Conservation (phyloP, 495 filamentous ascomycete genomes). For the Annulohypoxylon stygium region DNA sequence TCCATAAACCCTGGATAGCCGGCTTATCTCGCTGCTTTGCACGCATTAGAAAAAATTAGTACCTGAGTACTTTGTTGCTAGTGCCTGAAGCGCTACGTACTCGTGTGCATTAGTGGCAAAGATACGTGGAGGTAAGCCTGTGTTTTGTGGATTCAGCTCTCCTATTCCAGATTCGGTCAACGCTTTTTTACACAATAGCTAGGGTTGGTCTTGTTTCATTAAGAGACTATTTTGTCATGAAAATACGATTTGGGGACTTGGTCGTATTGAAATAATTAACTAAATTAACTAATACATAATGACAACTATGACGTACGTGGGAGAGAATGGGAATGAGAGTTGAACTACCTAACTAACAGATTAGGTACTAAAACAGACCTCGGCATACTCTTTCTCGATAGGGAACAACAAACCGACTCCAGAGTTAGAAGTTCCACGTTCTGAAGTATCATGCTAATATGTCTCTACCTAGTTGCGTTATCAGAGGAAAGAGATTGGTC, state of each 20-base stretch:
- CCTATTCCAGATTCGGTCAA: slow-evolving; percentile 13
- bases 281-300: background rate
- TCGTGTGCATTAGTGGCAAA: slow-evolving; percentile 13
- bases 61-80: background rate
- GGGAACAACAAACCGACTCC: background rate
- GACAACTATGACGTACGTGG: background rate
- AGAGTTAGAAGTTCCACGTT: too few species aligned
- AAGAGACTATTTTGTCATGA: slow-evolving; percentile 1
- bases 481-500: background rate
- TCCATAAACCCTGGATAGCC: background rate
- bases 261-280: background rate
- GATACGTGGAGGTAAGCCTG: background rate
- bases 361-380: too few species aligned
- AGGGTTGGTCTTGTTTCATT: background rate
- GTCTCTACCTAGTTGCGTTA: background rate
- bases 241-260: background rate
- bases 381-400: background rate
- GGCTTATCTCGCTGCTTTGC: background rate
- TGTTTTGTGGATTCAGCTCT: background rate
- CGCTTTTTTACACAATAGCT: background rate
- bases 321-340: background rate
- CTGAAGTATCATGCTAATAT: background rate
- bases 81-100: background rate
- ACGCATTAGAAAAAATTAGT: background rate
- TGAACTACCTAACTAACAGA: background rate